Evolutionary conservation across 768 basidiomycete genomes (phyloP), one percentile per base, ranked within the genome.

Genomic region (Phylloporus rhodoxanthus): DNA sequence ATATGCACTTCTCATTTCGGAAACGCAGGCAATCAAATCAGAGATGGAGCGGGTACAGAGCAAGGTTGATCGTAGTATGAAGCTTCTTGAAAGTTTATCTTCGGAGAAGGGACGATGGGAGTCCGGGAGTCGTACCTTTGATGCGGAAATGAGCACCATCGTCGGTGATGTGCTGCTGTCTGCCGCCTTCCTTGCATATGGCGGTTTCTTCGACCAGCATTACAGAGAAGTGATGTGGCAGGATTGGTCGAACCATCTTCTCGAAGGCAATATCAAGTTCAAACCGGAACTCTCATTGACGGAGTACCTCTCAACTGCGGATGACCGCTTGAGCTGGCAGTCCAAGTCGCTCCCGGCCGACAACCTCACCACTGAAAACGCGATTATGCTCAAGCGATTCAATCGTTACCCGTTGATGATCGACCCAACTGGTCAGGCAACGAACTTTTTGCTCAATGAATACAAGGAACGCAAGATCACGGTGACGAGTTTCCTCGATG

Each of bases 381-480:
- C 96, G n/a, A 93, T 98, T 69, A 98, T 98, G 92, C 81, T 99
- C 63, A 93, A 95, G 64, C 85, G 93, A 43, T 97, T 93, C 80
- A 91, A 91, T 61, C 89, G 96, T 17, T 98, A 98, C 68, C 96
- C 96, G 7, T 80, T 98, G 44, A 90, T 99, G 50, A 91, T 99
- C 60, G 96, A 99, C 65, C 96, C 96, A 5, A 96, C 95, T 4
- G 96, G 94, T 14, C 96, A 99, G 65, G 96, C 96, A 6, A 94
- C 92, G 0, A 79, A 84, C 9, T 99, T 93, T 82, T 71, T 99
- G 45, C 76, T 93, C 55, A 94, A 95, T 60, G 89, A 96, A 63
- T 94, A 94, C 76, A 86, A 84, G 68, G 90, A 96, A 42, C 84
- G 92, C 58, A 98, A 98, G 75, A 95, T 99, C 63, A 91, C 93